phyloP scores from a whole-genome alignment of 1,139 yeast genomes.

The Diutina scorzettiae region DNA sequence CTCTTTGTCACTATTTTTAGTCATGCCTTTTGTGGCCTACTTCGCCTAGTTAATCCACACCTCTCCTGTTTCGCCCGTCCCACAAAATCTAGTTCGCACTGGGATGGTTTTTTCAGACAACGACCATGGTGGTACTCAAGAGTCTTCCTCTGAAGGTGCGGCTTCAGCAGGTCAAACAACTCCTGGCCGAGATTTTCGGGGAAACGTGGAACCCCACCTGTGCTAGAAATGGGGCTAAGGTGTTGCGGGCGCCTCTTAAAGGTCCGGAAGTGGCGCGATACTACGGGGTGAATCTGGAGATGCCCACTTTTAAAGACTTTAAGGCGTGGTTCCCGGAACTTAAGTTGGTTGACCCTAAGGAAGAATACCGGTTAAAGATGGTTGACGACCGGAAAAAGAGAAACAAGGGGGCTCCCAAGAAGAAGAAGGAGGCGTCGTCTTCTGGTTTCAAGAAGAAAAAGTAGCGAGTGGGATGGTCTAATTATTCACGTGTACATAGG shows the following conservation, averaged over 20 bases:
- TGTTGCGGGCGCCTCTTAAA: slow-evolving; percentile 57
- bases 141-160: slow-evolving; percentile 27
- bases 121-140: slow-evolving; percentile 5
- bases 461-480: no score
- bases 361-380: slow-evolving; percentile 55
- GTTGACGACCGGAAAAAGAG: slow-evolving; percentile 66
- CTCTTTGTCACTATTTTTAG: no score
- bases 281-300: slow-evolving; percentile 58
- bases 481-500: no score
- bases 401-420: slow-evolving; percentile 89
- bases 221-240: slow-evolving; percentile 66
- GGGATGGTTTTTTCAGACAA: no score
- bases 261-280: slow-evolving; percentile 67
- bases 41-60: no score
- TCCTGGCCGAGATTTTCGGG: slow-evolving; percentile 50
- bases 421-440: slow-evolving; percentile 25
- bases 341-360: slow-evolving; percentile 60
- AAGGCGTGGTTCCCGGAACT: slow-evolving; percentile 46
- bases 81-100: no score
- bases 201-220: slow-evolving; percentile 46
- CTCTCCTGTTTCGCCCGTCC: no score
- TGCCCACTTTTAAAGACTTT: slow-evolving; percentile 53
- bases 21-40: no score
- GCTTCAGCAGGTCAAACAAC: slow-evolving; percentile 41
- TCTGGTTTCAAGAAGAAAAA: neutral